Base-by-base conservation (phyloP, 352 stramenopile species). In the Saprolegnia parasitica region DNA sequence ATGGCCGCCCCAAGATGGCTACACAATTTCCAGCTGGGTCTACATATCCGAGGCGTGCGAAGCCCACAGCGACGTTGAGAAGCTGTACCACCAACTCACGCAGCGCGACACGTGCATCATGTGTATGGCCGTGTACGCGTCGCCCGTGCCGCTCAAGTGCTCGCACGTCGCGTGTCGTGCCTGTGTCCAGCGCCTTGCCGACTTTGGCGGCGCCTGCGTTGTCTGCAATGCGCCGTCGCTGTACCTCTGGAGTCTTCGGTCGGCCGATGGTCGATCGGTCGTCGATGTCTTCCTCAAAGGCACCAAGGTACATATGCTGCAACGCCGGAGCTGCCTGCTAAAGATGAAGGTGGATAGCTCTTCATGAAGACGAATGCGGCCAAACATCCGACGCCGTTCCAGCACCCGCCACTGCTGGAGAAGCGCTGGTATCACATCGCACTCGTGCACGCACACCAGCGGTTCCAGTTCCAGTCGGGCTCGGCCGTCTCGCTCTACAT, bases 211-310 rank as follows among this genome's bases (percentile, higher is more conserved):
- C 1, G 84, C 89, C 54, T 91, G 84, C 46, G 76, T 84, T 9
- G 77, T 89, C 49, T 91, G 84, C 67, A 91, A 91, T 47, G 77
- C 81, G 10, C 84, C 84, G 3, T 87, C 80, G 58, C 87, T 91
- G 61, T 90, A 87, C 63, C 58, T 91, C 15, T 90, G 84, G 45
- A 77, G 84, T 23, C 84, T 89, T 74, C 81, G 84, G 0, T 91
- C 84, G 9, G 72, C 80, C 18, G 84, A 91, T 56, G 75, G 77
- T 18, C 89, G 89, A 54, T 90, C 81, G 4, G 78, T 91, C 20
- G 83, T 76, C 50, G 84, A 91, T 71, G 64, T 80, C 21, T 90
- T 88, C 61, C 46, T 91, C 11, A 85, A 85, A 70, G 84, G 81
- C 29, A 58, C 76, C 5, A 87, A 82, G 56, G 29, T 91, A n/a